Conservation (phyloP, 2,329 filamentous ascomycete species). For the Sporothrix euskadiensis region DNA sequence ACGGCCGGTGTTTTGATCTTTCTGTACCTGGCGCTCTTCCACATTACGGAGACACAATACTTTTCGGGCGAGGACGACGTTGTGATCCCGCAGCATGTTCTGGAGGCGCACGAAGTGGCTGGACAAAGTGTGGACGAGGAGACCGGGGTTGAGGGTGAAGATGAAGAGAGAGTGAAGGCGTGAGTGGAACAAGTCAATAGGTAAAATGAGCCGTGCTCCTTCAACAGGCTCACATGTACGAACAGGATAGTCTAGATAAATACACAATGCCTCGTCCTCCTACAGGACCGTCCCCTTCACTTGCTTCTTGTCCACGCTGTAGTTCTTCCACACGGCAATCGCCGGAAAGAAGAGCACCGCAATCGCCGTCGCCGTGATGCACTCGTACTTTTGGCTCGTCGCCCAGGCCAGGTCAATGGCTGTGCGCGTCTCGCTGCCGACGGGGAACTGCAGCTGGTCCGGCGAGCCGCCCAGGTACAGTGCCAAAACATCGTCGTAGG, state of each 20-base stretch:
- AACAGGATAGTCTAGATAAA: not conserved
- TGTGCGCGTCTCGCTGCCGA: slow-evolving; percentile 51
- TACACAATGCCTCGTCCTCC: not conserved
- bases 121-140: not conserved
- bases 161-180: not conserved
- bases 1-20: slow-evolving; percentile 20
- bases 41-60: slow-evolving; percentile 37
- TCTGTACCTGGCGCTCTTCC: slow-evolving; percentile 34
- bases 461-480: slow-evolving; percentile 53
- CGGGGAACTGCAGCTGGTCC: slow-evolving; percentile 52
- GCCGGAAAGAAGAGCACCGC: slow-evolving; percentile 30
- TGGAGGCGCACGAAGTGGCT: slow-evolving; percentile 31
- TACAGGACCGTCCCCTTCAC: slow-evolving; percentile 33
- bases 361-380: slow-evolving; percentile 48
- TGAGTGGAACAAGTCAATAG: not conserved
- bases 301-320: slow-evolving; percentile 33
- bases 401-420: slow-evolving; percentile 62
- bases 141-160: not conserved
- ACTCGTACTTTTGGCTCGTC: slow-evolving; percentile 50
- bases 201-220: not conserved
- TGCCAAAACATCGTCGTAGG: slow-evolving; percentile 45
- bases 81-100: slow-evolving; percentile 36
- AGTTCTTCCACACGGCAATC: slow-evolving; percentile 33
- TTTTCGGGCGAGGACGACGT: slow-evolving; percentile 36
- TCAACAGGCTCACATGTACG: not conserved